Evolutionary conservation across 2,329 filamentous ascomycete genomes (phyloP), one percentile per base, ranked within the genome.

Genomic region (Penicillium freii): DNA sequence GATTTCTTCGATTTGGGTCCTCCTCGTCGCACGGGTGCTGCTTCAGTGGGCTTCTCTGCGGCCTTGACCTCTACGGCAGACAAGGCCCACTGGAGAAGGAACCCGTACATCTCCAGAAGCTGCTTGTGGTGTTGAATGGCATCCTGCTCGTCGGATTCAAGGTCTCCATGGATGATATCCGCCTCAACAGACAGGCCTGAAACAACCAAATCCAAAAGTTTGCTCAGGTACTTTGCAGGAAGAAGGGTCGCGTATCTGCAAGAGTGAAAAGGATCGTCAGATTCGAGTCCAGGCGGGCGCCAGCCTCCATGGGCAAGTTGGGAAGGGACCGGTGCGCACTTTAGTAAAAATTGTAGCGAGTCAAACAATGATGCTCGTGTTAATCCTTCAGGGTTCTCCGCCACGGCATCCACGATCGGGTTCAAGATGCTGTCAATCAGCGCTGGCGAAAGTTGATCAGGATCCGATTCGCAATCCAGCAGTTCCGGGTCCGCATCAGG

Each of bases 61-160:
- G 92, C 89, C 76, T 96, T 96, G 39, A 90, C 88, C 76, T 99
- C 94, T 48, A 97, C 91, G n/a, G 90, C 91, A 7, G 92, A 89
- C 62, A 97, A 89, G 7, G 91, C 90, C 95, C 94, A 99, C 75
- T 97, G 92, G 48, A 99, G 78, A 11, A 99, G 80, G 70, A 96
- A 99, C 34, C 88, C 93, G 72, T 95, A 97, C 70, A 96, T 90
- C 73, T 99, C 94, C 63, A 99, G 83, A 1, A 97, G 82, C 64
- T 90, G 87, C 75, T 96, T 97, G 79, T 99, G 93, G 68, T 95
- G 88, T 39, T 87, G 83, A 46, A 96, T 81, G 9, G 89, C 83
- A 69, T 95, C 92, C 74, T 96, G 92, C 71, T 97, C 93, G 75
- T 97, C 93, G 43, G 86, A 87, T 70, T 97, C 92, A 72, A 96